These are phyloP conservation scores for Fusarium torulosum DNA, from an alignment of 2,329 filamentous ascomycete genomes.

Conservation along the genomic window DNA sequence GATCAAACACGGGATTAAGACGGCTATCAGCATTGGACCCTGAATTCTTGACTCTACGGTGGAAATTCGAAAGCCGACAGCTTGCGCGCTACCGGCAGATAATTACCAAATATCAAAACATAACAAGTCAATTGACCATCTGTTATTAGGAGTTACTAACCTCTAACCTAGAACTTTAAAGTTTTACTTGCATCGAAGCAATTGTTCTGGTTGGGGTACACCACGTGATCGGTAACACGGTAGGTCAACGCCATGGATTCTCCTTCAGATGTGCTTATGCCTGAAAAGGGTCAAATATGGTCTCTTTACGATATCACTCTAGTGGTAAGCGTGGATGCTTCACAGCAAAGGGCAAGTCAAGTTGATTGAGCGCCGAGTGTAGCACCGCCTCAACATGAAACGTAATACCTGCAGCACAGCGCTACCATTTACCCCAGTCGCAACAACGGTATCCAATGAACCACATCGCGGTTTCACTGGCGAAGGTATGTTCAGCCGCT, in stretches of 20 bases:
- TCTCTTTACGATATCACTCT: background rate
- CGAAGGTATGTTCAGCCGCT: background rate
- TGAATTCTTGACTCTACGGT: background rate
- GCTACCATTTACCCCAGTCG: background rate
- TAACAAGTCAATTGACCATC: no score
- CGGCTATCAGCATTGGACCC: slow-evolving; percentile 24
- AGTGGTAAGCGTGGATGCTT: background rate
- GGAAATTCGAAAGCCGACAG: background rate
- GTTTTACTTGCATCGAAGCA: background rate
- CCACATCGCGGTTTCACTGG: background rate
- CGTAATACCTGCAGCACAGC: background rate
- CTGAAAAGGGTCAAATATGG: no score
- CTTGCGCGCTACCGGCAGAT: background rate
- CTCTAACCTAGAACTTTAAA: no score
- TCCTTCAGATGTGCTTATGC: background rate
- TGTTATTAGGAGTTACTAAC: no score
- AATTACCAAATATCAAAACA: no score
- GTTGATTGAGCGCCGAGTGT: background rate
- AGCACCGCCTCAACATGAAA: slow-evolving; percentile 23
- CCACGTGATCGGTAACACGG: background rate
- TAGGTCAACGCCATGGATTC: background rate
- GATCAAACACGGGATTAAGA: slow-evolving; percentile 19
- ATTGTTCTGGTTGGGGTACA: background rate
- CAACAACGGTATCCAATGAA: background rate
- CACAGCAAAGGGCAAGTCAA: background rate